Evolutionary conservation across 2,329 filamentous ascomycete species (phyloP), one percentile per base, ranked within the genome.

Genomic region (Epichloe sylvatica): DNA sequence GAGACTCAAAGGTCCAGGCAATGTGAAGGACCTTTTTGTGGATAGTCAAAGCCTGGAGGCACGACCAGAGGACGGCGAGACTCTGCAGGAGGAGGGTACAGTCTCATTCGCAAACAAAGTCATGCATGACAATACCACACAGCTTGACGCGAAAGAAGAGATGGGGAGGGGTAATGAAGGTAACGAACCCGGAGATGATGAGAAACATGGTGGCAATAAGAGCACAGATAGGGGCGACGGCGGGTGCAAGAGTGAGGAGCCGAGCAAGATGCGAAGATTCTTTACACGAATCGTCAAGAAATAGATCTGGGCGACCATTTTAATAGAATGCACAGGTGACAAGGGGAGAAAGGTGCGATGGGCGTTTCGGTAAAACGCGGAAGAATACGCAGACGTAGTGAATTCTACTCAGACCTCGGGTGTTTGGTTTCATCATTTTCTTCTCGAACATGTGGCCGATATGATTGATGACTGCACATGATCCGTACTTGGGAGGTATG

Each of bases 71-170:
- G 49, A 47, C 6, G 44, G 25, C 12, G 51, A 49, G 5, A 44
- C 45, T 13, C 49, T 46, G 9, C 52, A 49, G 0, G 53, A 64
- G 19, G 53, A 64, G 19, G 65, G 68, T 39, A 70, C 73, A 3
- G 67, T 77, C n/a, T 66, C 68, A 30, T 57, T 70, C 25, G 75
- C 75, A 0, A 69, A 74, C 51, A 63, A 75, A 54, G 68, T 77
- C 36, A 78, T 78, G 74, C 67, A 76, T 42, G 67, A 73, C 12
- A 69, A 78, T 49, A 78, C 75, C 0, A 72, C 66, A 7, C 70
- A 77, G 56, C 56, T 78, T 4, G 71, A 77, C 35, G 63, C 62
- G 2, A 64, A 71, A 44, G 57, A 64, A 44, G 58, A 65, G 36
- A 43, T 59, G 43, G 53, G 56, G 25, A 57, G 59, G 48, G 52